A percentile compares a stretch with the other conserved stretches of the same genome.
Conservation (phyloP, 2,329 filamentous ascomycete genomes). For the Nemania sp. region DNA sequence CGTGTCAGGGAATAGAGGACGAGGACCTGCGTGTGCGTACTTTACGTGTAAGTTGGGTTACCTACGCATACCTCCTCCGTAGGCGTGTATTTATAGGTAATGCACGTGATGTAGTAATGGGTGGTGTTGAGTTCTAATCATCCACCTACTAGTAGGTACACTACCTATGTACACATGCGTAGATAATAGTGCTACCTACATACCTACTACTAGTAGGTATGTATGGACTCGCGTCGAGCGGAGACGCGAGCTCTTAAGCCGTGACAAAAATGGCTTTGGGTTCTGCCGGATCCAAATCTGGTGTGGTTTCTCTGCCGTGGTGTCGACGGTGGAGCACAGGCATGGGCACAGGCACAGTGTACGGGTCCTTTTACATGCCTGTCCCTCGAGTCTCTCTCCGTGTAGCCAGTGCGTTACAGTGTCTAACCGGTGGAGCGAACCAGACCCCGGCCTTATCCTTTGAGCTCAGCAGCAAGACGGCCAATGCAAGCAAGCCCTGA, state of each 20-base stretch:
- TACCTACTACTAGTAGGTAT: not conserved
- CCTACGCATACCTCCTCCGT: too few species aligned
- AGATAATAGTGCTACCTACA: too few species aligned
- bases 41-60: too few species aligned
- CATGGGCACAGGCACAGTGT: conserved; percentile 41
- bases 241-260: conserved; percentile 13
- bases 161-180: too few species aligned
- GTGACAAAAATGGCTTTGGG: conserved; percentile 38
- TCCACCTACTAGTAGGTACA: not conserved
- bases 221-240: conserved; percentile 16
- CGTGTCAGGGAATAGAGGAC: not conserved
- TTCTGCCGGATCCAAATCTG: conserved; percentile 42
- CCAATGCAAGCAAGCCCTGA: conserved; percentile 41
- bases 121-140: conserved; percentile 35
- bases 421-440: conserved; percentile 28
- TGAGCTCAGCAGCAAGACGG: conserved; percentile 43
- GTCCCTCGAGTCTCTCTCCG: conserved; percentile 31
- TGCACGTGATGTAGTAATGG: conserved; percentile 41
- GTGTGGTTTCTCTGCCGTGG: conserved; percentile 40
- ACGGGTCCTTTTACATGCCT: conserved; percentile 31
- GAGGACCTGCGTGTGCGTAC: too few species aligned
- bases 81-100: conserved; percentile 22
- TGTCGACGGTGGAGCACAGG: conserved; percentile 42
- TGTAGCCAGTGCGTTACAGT: conserved; percentile 46
- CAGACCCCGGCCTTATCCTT: conserved; percentile 36